Percentiles rank a stretch among this genome's conserved stretches.
Conservation (phyloP, 495 filamentous ascomycete species). For the Penicillium steckii region DNA sequence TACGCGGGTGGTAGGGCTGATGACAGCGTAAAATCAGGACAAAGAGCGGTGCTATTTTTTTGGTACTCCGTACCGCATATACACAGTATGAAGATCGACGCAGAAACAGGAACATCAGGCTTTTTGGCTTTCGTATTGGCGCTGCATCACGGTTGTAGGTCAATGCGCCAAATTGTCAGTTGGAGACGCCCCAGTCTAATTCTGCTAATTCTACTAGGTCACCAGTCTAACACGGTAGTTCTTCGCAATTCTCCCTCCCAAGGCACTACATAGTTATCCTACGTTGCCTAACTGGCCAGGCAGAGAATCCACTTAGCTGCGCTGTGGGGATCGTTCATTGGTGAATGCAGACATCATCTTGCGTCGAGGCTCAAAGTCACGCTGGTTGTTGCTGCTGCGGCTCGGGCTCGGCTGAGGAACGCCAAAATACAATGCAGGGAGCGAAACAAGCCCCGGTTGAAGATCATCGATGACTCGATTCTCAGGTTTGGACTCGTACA, state of each 20-base stretch:
- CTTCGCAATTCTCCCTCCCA: no score
- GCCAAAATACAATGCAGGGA: background rate
- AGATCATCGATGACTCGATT: background rate
- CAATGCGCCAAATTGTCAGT: background rate
- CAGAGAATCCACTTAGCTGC: background rate
- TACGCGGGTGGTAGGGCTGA: constrained; percentile 16
- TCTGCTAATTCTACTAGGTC: background rate
- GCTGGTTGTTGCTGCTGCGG: background rate
- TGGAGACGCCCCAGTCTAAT: background rate
- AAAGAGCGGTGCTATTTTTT: constrained; percentile 11
- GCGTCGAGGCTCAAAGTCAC: constrained; percentile 2
- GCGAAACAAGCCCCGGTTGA: background rate
- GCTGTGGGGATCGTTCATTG: background rate
- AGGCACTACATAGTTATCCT: background rate
- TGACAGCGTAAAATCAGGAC: background rate
- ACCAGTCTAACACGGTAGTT: background rate
- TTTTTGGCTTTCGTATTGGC: background rate
- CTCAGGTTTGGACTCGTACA: no score
- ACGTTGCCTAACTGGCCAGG: background rate
- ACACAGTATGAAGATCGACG: no score
- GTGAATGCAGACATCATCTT: background rate
- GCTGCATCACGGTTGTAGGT: background rate
- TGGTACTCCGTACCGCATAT: no score
- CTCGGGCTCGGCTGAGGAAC: background rate
- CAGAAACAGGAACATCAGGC: background rate